phyloP scores from a whole-genome alignment of 2,329 filamentous ascomycete genomes.

The Fusarium longipes region DNA sequence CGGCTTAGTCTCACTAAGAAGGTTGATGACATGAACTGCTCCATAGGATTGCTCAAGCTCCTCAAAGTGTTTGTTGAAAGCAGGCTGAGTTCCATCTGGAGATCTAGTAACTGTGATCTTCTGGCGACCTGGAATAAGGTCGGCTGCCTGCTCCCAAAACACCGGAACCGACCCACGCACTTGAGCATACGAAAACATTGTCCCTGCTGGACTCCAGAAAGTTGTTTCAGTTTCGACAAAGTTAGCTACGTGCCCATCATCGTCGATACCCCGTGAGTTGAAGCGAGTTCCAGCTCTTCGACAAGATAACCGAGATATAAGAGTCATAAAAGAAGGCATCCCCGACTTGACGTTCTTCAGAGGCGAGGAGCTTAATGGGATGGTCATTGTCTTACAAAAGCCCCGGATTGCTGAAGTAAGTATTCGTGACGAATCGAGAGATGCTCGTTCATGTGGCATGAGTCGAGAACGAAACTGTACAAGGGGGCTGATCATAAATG shows the following conservation, averaged over 20 bases:
- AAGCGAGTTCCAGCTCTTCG: slow-evolving; percentile 92
- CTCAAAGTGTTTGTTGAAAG: slow-evolving; percentile 95
- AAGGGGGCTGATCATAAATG: slow-evolving; percentile 95
- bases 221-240: slow-evolving; percentile 98
- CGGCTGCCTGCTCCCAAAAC: slow-evolving; percentile 95
- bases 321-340: slow-evolving; percentile 83
- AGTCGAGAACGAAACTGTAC: slow-evolving; percentile 89
- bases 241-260: slow-evolving; percentile 96
- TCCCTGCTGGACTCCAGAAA: slow-evolving; percentile 81
- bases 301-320: slow-evolving; percentile 93
- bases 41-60: slow-evolving; percentile 88
- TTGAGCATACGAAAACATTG: slow-evolving; percentile 94
- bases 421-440: slow-evolving; percentile 87
- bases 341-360: slow-evolving; percentile 73
- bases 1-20: slow-evolving; percentile 89
- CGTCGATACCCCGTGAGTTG: slow-evolving; percentile 96
- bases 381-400: slow-evolving; percentile 87
- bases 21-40: slow-evolving; percentile 90
- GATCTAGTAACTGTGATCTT: slow-evolving; percentile 94
- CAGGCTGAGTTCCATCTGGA: slow-evolving; percentile 88
- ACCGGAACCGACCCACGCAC: slow-evolving; percentile 92
- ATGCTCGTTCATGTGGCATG: slow-evolving; percentile 77
- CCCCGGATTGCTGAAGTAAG: slow-evolving; percentile 94
- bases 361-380: slow-evolving; percentile 81
- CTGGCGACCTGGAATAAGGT: slow-evolving; percentile 89